These are phyloP conservation scores for Carex sylvatica DNA, from an alignment of 202 grass and related monocot species.

Conservation along the genomic window DNA sequence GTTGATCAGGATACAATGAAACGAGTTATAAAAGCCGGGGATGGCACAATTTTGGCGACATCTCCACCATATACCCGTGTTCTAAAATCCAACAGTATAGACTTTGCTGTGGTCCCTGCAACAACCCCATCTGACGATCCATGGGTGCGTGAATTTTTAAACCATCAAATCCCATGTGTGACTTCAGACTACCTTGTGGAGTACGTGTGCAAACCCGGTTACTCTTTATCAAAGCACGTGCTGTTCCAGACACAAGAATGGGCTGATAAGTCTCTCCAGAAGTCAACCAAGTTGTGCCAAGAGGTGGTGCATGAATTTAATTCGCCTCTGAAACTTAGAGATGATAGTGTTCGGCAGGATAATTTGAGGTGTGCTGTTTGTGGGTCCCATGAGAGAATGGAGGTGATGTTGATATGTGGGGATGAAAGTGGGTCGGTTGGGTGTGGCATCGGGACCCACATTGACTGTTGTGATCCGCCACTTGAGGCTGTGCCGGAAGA, in stretches of 20 bases:
- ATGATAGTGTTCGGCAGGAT: conserved; percentile 12
- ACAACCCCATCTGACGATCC: conserved; percentile 55
- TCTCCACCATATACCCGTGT: conserved; percentile 78
- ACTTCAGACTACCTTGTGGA: conserved; percentile 72
- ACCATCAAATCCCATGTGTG: conserved; percentile 55
- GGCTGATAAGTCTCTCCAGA: conserved; percentile 51
- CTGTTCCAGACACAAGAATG: conserved; percentile 55
- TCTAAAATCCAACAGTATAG: conserved; percentile 42
- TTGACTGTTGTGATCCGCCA: conserved; percentile 73
- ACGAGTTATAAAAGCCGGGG: conserved; percentile 67
- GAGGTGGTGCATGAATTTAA: conserved; percentile 35
- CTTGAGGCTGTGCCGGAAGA: conserved; percentile 56
- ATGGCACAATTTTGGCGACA: conserved; percentile 78
- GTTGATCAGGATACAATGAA: conserved; percentile 74
- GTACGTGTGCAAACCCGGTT: conserved; percentile 64
- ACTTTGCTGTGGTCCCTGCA: conserved; percentile 60
- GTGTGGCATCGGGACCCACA: conserved; percentile 74
- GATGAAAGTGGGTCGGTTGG: conserved; percentile 44
- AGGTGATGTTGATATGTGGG: conserved; percentile 86
- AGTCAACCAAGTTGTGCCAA: conserved; percentile 45
- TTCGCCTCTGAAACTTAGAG: conserved; percentile 6
- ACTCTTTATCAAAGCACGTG: conserved; percentile 57
- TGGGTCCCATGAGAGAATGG: conserved; percentile 42
- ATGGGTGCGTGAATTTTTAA: conserved; percentile 70
- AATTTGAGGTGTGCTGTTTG: conserved; percentile 54